Evolutionary conservation across 2,329 filamentous ascomycete genomes (phyloP), one percentile per base, ranked within the genome.

Genomic region (Venturia pyrina): DNA sequence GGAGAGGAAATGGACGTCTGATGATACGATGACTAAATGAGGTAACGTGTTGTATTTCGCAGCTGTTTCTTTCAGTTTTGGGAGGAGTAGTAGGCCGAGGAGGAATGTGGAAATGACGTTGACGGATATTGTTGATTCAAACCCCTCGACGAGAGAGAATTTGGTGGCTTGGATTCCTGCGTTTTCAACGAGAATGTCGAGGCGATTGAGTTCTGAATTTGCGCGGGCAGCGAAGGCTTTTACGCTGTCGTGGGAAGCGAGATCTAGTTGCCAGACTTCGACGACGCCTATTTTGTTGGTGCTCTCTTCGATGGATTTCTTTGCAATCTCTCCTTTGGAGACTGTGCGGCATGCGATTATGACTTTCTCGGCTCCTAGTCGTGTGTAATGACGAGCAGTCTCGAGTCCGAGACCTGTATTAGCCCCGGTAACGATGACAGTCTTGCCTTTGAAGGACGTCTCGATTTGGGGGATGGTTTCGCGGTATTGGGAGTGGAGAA

Each of bases 321-420:
- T 76, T 0, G 81, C 81, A 0, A 71, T 73, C 68, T 82, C 75
- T 59, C 80, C 80, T 66, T 81, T 81, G 34, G 73, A 70, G 11
- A 73, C n/a, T 24, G 69, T 76, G 40, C 81, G 78, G 37, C 79
- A 77, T 5, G 78, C 78, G 19, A 83, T 72, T 65, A 83, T 80
- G 41, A 83, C 73, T 32, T 75, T 77, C 1, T 71, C 71, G 13
- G 77, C 75, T 4, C 75, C 74, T 5, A 81, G 74, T 0, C 71
- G 69, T 0, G 77, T 75, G 50, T 80, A 75, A 67, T 81, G 79
- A 0, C 73, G 72, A 0, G 78, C 76, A 6, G 79, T 76, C 71
- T 82, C 79, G 53, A 76, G 73, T 13, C 81, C 81, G 0, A 83
- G 75, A 4, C 80, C 80, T 7, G 74, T 72, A 66, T 82, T 82